Base-by-base conservation (phyloP, 2,329 filamentous ascomycete species). In the Venturia aucupariae region DNA sequence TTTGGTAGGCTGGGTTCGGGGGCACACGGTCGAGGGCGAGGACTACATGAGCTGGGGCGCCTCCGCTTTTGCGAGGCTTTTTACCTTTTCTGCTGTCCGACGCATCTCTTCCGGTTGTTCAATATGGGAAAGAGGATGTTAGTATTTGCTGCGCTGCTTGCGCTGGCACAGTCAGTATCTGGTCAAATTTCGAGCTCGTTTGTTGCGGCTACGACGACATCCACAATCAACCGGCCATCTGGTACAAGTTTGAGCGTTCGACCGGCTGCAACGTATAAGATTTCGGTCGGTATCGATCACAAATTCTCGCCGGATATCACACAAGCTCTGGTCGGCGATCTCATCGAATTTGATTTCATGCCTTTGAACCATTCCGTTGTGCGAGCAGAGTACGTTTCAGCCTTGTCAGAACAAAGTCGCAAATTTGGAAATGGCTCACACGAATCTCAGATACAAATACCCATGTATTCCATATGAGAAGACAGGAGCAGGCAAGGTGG, bases 381-480 rank as follows among this genome's bases (percentile, higher is more conserved):
- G 4, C 62, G 67, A 13, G 67, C 66, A n/a, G 67, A 68, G 60
- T 67, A 64, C 17, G 42, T 63, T 42, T 27, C 39, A 41, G 55
- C 39, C 35, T 62, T 30, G 48, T 17, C 24, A 27, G 22, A 27
- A 15, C 24, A 54, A 27, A 17, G 22, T 54, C 17, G 24, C 22
- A 15, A 27, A 30, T 54, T 11, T 13, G 19, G 17, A 22, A 15
- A 24, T 6, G 32, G 24, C 60, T 62, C 13, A 62, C 27, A 46
- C 4, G 13, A 4, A 44, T 10, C 22, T 13, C 19, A 63, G 61
- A 62, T 65, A 65, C 27, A 27, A 32, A 11, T 59, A 63, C 27
- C 64, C 86, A 46, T 90, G 87, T 66, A 81, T 87, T 54, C 86
- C 86, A 0, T 86, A 84, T 65, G 81, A 85, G 62, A 77, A 81